Conservation (phyloP, 371 early-diverging fungal species). For the Sporodiniella umbellata region DNA sequence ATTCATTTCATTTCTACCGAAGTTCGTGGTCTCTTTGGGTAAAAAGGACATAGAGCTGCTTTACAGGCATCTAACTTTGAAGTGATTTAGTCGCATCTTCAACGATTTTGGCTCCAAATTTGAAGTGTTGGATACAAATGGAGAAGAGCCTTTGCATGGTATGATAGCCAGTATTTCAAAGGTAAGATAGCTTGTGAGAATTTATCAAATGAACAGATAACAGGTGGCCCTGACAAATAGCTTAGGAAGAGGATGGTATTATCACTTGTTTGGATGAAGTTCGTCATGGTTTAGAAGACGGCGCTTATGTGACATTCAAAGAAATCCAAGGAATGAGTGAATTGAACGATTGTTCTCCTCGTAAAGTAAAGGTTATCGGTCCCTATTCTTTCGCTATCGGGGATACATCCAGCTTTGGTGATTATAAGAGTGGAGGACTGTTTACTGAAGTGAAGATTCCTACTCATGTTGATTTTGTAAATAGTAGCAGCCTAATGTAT, state of each 20-base stretch:
- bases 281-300: conserved; percentile 96
- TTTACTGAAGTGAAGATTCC: conserved; percentile 96
- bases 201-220: neutral
- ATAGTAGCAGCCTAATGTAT: too few species aligned
- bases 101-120: conserved; percentile 97
- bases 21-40: conserved; percentile 94
- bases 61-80: too few species aligned
- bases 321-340: conserved; percentile 93
- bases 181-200: conserved; percentile 44
- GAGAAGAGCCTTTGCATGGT: conserved; percentile 92
- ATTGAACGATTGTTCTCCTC: conserved; percentile 81
- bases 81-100: conserved; percentile 82
- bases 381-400: conserved; percentile 96
- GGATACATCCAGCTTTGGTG: conserved; percentile 72
- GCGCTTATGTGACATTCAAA: conserved; percentile 91
- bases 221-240: neutral
- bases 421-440: conserved; percentile 82
- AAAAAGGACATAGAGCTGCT: too few species aligned
- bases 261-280: conserved; percentile 96
- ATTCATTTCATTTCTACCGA: conserved; percentile 95
- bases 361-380: conserved; percentile 83
- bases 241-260: conserved; percentile 77
- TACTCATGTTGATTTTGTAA: conserved; percentile 76
- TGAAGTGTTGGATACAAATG: conserved; percentile 88
- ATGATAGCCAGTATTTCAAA: conserved; percentile 90